Evolutionary conservation across 1,284 basidiomycete genomes (phyloP).

Genomic region (Sporisorium sorghi): DNA sequence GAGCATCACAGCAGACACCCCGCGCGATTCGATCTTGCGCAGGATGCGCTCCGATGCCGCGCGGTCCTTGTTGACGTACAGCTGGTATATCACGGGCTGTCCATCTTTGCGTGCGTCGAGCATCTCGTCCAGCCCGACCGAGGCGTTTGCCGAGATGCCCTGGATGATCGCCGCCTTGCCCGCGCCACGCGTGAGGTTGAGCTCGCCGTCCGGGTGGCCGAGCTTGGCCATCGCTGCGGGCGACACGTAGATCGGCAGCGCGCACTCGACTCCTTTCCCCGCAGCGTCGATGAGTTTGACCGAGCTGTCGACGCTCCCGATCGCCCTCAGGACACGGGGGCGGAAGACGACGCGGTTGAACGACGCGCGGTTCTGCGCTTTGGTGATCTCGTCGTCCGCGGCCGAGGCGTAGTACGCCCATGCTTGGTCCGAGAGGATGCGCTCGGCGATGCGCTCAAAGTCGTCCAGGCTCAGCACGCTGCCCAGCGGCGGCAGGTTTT

Average conservation of each 20-base stretch:
- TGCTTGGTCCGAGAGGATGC: slow-evolving; percentile 61
- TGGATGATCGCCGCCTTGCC: slow-evolving; percentile 82
- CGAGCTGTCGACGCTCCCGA: slow-evolving; percentile 80
- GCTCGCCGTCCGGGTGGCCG: slow-evolving; percentile 90
- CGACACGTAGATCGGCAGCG: slow-evolving; percentile 76
- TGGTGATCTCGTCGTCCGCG: slow-evolving; percentile 72
- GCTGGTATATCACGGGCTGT: slow-evolving; percentile 73
- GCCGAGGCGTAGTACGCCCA: slow-evolving; percentile 69
- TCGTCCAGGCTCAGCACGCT: slow-evolving; percentile 88
- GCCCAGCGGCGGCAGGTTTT: slow-evolving; percentile 75
- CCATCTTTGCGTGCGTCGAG: slow-evolving; percentile 74
- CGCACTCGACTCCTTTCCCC: slow-evolving; percentile 20
- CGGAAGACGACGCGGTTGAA: slow-evolving; percentile 95
- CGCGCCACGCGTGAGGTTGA: slow-evolving; percentile 84
- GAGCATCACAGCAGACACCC: slow-evolving; percentile 84
- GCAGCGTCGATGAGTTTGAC: slow-evolving; percentile 35
- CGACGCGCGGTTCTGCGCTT: slow-evolving; percentile 79
- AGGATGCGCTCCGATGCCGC: slow-evolving; percentile 79
- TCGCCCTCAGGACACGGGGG: slow-evolving; percentile 88
- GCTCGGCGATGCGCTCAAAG: slow-evolving; percentile 75
- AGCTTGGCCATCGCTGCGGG: slow-evolving; percentile 89
- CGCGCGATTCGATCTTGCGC: slow-evolving; percentile 77
- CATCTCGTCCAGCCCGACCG: slow-evolving; percentile 80
- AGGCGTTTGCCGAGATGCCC: slow-evolving; percentile 87
- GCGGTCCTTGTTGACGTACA: slow-evolving; percentile 86